phyloP scores from a whole-genome alignment of 495 filamentous ascomycete genomes.

The Durotheca rogersii region DNA sequence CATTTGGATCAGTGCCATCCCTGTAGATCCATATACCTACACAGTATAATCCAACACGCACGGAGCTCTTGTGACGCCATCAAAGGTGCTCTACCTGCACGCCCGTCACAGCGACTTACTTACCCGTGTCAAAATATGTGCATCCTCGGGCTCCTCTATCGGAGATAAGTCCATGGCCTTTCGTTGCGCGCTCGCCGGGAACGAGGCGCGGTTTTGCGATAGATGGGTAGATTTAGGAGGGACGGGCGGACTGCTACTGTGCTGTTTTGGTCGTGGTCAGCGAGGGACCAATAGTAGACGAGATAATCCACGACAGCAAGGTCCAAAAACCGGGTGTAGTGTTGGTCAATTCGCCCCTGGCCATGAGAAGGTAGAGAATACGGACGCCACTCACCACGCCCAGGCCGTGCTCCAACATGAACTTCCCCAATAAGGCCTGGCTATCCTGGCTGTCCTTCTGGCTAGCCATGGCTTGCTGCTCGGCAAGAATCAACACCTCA shows the following conservation, averaged over 20 bases:
- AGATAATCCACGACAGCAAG: background rate
- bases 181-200: background rate
- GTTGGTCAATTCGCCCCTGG: slow-evolving; percentile 13
- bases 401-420: slow-evolving; percentile 24
- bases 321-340: background rate
- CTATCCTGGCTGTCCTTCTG: slow-evolving; percentile 35
- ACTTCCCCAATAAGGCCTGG: slow-evolving; percentile 24
- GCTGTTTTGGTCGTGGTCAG: slow-evolving; percentile 9
- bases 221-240: slow-evolving; percentile 4
- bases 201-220: background rate
- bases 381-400: slow-evolving; percentile 33
- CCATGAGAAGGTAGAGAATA: slow-evolving; percentile 1
- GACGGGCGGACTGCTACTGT: slow-evolving; percentile 9
- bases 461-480: slow-evolving; percentile 15
- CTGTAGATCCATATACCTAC: slow-evolving; percentile 6
- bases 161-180: slow-evolving; percentile 1
- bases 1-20: slow-evolving; percentile 36
- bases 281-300: background rate
- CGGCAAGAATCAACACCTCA: slow-evolving; percentile 7
- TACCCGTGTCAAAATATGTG: background rate
- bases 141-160: background rate
- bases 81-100: slow-evolving; percentile 6
- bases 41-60: background rate
- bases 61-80: background rate
- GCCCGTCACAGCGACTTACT: slow-evolving; percentile 10